Conservation (phyloP, 345 rosid genomes). For the rapeseed (Brassica napus) region DNA sequence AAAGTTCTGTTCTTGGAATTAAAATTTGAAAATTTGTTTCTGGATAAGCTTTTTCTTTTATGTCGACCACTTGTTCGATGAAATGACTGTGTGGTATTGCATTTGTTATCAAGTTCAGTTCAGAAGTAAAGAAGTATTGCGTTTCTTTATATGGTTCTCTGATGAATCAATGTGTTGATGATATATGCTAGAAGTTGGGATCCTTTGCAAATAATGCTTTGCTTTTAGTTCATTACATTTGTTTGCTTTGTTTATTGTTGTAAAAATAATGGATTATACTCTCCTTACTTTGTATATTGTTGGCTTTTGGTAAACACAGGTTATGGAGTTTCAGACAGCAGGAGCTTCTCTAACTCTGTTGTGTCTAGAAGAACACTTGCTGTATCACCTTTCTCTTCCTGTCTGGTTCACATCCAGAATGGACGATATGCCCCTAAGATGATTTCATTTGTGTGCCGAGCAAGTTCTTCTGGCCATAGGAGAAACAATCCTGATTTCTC, state of each 20-base stretch:
- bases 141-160: not conserved
- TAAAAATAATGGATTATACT: not conserved
- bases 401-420: conserved; percentile 34
- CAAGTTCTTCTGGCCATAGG: conserved; percentile 56
- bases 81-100: conserved; percentile 10
- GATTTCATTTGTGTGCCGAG: conserved; percentile 52
- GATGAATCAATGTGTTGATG: not conserved
- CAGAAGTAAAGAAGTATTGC: too few relatives aligned
- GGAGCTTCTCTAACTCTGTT: conserved; percentile 47
- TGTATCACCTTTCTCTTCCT: conserved; percentile 43
- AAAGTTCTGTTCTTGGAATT: not conserved
- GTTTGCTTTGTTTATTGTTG: not conserved
- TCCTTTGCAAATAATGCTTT: not conserved
- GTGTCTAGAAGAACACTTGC: conserved; percentile 49
- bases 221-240: not conserved
- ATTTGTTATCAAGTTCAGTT: too few relatives aligned
- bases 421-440: conserved; percentile 39
- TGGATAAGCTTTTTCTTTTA: not conserved
- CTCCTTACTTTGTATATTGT: not conserved
- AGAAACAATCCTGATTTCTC: conserved; percentile 71
- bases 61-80: conserved; percentile 30
- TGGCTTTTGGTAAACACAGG: conserved; percentile 43
- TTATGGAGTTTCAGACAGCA: conserved; percentile 51
- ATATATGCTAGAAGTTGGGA: not conserved
- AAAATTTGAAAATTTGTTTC: not conserved